A percentile compares a stretch with the other conserved stretches of the same genome.
Evolutionary conservation across 768 basidiomycete genomes (phyloP).

Genomic region (Cystofilobasidium macerans): DNA sequence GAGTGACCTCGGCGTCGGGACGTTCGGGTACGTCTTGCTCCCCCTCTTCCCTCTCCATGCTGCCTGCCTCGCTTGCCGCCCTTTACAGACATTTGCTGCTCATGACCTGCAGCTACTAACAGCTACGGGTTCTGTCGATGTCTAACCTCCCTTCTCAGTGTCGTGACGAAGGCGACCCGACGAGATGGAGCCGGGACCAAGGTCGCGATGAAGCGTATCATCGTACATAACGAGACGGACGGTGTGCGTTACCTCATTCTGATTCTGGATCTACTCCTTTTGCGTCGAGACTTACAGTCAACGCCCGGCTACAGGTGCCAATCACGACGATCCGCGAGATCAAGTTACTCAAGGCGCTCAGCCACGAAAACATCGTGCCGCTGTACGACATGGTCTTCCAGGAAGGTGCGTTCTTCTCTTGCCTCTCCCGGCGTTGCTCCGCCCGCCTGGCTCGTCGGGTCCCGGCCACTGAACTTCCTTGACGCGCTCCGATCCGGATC

Average conservation of each 20-base stretch:
- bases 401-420: slow-evolving; percentile 31
- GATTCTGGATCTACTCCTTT: neutral
- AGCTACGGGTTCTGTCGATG: no score
- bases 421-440: neutral
- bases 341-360: slow-evolving; percentile 81
- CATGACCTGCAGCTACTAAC: no score
- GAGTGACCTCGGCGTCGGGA: slow-evolving; percentile 88
- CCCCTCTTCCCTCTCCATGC: neutral
- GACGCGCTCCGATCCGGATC: no score
- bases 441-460: neutral
- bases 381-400: slow-evolving; percentile 85
- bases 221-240: slow-evolving; percentile 94
- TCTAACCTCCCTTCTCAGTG: slow-evolving; percentile 44
- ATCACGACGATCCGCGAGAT: slow-evolving; percentile 95
- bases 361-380: slow-evolving; percentile 73
- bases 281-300: no score
- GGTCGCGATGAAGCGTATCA: slow-evolving; percentile 85
- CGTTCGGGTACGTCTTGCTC: slow-evolving; percentile 65
- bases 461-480: no score
- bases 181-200: slow-evolving; percentile 45
- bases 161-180: slow-evolving; percentile 80
- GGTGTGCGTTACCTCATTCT: slow-evolving; percentile 48
- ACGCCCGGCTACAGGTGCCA: slow-evolving; percentile 52
- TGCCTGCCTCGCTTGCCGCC: slow-evolving; percentile 12
- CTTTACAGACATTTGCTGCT: no score